phyloP scores from a whole-genome alignment of 1,139 yeast species.

The Suhomyces bribrorum region DNA sequence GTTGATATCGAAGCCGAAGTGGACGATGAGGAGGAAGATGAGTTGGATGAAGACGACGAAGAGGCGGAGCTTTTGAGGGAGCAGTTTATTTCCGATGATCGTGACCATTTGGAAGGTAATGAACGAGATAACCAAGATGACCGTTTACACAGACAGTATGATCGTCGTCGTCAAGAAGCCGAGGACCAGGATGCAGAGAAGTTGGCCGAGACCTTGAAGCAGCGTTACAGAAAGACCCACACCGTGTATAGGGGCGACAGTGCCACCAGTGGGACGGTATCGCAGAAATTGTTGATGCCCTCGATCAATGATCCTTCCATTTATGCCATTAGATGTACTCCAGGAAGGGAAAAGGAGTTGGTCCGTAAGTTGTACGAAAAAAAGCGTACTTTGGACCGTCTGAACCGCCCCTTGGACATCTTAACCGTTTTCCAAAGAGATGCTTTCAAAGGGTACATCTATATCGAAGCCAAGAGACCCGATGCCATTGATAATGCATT shows the following conservation, averaged over 20 bases:
- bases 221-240: constrained; percentile 86
- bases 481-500: constrained; percentile 90
- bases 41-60: constrained; percentile 80
- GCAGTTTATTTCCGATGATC: constrained; percentile 79
- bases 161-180: constrained; percentile 82
- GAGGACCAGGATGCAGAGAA: constrained; percentile 96
- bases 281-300: constrained; percentile 90
- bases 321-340: constrained; percentile 93
- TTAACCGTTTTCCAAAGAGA: constrained; percentile 95
- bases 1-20: constrained; percentile 99
- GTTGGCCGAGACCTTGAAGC: constrained; percentile 88
- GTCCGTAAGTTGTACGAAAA: constrained; percentile 83
- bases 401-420: constrained; percentile 65
- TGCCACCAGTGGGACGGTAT: constrained; percentile 71
- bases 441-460: constrained; percentile 85
- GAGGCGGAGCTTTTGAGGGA: constrained; percentile 87
- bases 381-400: constrained; percentile 67
- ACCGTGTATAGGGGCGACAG: constrained; percentile 87
- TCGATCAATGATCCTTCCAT: constrained; percentile 95
- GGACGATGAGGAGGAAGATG: constrained; percentile 96
- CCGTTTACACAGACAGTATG: constrained; percentile 87
- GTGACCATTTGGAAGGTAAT: constrained; percentile 52
- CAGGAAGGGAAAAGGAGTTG: constrained; percentile 89
- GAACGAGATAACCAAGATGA: constrained; percentile 53
- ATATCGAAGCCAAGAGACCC: constrained; percentile 90